A percentile compares a stretch with the other conserved stretches of the same genome.
These are phyloP conservation scores for Ascochyta fabae DNA, from an alignment of 2,329 filamentous ascomycete species.

Conservation along the genomic window DNA sequence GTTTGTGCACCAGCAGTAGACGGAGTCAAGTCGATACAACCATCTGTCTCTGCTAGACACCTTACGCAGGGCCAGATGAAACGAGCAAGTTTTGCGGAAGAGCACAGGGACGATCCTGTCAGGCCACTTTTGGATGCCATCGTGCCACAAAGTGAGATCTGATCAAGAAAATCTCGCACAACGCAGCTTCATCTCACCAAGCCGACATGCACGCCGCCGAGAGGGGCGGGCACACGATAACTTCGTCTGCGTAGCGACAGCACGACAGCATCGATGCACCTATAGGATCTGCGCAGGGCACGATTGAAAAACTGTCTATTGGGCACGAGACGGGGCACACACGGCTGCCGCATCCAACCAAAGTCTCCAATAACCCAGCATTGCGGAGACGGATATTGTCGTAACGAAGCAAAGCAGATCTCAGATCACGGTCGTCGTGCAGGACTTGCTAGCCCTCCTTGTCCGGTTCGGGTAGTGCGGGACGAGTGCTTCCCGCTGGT, in stretches of 20 bases:
- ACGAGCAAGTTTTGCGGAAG: constrained; percentile 2
- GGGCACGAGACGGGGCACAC: background rate
- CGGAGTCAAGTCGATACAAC: background rate
- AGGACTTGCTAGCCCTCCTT: background rate
- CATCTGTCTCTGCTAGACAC: background rate
- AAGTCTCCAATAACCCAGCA: constrained; percentile 3
- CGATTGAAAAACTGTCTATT: background rate
- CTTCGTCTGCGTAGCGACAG: background rate
- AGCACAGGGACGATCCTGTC: constrained; percentile 8
- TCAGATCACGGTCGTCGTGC: background rate
- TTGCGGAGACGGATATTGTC: constrained; percentile 10
- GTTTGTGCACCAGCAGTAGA: background rate
- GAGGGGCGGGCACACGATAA: constrained; percentile 7
- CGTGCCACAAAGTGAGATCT: constrained; percentile 8
- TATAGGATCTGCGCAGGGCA: background rate
- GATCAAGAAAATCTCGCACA: constrained; percentile 8
- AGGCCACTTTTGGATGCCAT: constrained; percentile 10
- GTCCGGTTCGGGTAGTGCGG: background rate
- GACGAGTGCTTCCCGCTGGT: background rate
- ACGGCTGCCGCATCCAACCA: constrained; percentile 2
- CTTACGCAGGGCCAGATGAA: constrained; percentile 1
- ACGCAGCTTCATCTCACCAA: background rate
- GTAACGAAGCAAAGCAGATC: constrained; percentile 10
- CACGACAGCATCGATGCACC: constrained; percentile 2
- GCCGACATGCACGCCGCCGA: constrained; percentile 5